Evolutionary conservation across 805 yeast genomes (phyloP), one percentile per base, ranked within the genome.

Genomic region (Wickerhamiella azyma): DNA sequence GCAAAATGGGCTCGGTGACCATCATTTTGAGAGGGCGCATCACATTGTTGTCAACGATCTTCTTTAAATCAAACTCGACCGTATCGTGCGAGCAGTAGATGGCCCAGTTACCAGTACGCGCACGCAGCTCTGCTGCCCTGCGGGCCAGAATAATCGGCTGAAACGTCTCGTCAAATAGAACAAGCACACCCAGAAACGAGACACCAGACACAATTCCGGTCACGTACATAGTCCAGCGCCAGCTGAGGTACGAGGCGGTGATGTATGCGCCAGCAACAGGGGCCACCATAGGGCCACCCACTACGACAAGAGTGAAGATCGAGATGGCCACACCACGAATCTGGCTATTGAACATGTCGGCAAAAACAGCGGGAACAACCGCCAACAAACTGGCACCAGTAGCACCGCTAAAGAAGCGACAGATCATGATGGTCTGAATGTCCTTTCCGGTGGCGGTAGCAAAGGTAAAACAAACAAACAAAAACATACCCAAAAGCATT

Each of bases 51-150:
- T 71, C 74, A 28, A 70, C 70, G 51, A 85, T 74, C 41, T 79
- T 85, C 49, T 65, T 69, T 38, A 80, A 36, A 18, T 75, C 67
- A 6, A 81, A 62, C 50, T 73, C 71, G 47, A 72, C 73, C 50
- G 70, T 75, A 55, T 88, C 96, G 61, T 83, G 94, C 63, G 84
- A 94, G 18, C 96, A 84, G 85, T 85, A 85, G 51, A 84, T 83
- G 56, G 81, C 81, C 50, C 70, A 69, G 61, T 86, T 82, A 39
- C 92, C 88, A 5, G 95, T 82, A 59, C 79, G 80, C 56, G 74
- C 71, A 66, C 96, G 76, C 56, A 85, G 59, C 58, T 61, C 71
- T 45, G 62, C 63, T 16, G 96, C 96, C 58, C 79, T 74, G 36
- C 60, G 68, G 55, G 79, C 77, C 51, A 85, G 68, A 44, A 85